phyloP scores from a whole-genome alignment of 1,139 yeast genomes.

The Magnusiomyces sp. region DNA sequence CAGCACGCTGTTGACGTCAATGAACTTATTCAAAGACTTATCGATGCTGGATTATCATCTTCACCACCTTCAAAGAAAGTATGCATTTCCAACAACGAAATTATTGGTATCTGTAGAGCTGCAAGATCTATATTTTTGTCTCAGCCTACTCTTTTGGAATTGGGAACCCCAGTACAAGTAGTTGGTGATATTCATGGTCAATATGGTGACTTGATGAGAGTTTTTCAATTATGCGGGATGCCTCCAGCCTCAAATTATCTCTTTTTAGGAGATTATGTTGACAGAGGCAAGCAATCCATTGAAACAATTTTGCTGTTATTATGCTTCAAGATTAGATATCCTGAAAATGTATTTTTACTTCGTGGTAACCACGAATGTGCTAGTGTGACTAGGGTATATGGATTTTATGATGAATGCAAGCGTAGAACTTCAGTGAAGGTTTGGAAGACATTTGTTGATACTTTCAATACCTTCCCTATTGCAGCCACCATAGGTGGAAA shows the following conservation, averaged over 20 bases:
- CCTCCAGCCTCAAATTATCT: constrained; percentile 75
- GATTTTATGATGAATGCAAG: constrained; percentile 84
- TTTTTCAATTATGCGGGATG: constrained; percentile 67
- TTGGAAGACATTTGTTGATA: constrained; percentile 76
- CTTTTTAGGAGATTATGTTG: constrained; percentile 80
- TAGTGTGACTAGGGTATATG: constrained; percentile 73
- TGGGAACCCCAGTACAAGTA: constrained; percentile 77
- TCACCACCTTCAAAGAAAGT: constrained; percentile 16
- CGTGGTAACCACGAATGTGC: constrained; percentile 87
- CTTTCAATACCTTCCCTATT: constrained; percentile 74
- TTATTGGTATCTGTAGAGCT: constrained; percentile 55
- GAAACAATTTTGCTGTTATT: constrained; percentile 67
- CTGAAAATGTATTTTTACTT: constrained; percentile 73
- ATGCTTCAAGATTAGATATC: constrained; percentile 72
- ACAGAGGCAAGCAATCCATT: constrained; percentile 73
- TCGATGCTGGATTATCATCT: constrained; percentile 16
- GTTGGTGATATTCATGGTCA: constrained; percentile 90
- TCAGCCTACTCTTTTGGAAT: constrained; percentile 68
- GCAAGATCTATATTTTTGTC: constrained; percentile 62
- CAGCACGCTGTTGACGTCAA: constrained; percentile 14
- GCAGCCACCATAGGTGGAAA: constrained; percentile 82
- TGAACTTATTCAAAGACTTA: constrained; percentile 21
- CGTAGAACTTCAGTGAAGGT: constrained; percentile 56
- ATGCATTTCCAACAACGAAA: constrained; percentile 43
- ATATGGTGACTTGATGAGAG: constrained; percentile 63